Conservation (phyloP, 2,329 filamentous ascomycete genomes). For the Microascus cirrosus region DNA sequence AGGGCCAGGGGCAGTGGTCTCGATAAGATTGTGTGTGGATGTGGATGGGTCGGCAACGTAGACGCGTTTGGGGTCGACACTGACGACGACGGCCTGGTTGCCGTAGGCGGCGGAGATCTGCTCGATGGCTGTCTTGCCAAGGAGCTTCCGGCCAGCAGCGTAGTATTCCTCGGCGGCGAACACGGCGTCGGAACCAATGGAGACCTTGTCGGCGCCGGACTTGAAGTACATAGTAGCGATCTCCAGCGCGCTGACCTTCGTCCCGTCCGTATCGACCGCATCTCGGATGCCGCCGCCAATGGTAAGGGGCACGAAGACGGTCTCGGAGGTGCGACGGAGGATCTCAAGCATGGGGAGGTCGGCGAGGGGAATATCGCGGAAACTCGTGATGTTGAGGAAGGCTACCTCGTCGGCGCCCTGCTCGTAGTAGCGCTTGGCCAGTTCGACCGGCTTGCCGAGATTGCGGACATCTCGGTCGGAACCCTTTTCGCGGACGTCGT, state of each 20-base stretch:
- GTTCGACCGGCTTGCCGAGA: slow-evolving; percentile 90
- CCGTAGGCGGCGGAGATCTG: slow-evolving; percentile 90
- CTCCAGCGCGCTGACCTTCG: slow-evolving; percentile 76
- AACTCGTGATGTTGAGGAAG: slow-evolving; percentile 96
- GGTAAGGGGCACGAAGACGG: slow-evolving; percentile 91
- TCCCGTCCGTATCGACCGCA: slow-evolving; percentile 80
- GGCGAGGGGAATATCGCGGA: slow-evolving; percentile 85
- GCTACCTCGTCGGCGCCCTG: slow-evolving; percentile 95
- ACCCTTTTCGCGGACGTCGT: slow-evolving; percentile 88
- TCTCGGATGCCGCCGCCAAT: slow-evolving; percentile 94
- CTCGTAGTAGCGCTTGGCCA: slow-evolving; percentile 89
- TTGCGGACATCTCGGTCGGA: slow-evolving; percentile 63
- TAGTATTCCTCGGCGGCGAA: slow-evolving; percentile 88
- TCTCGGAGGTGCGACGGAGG: slow-evolving; percentile 71
- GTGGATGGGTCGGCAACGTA: slow-evolving; percentile 68
- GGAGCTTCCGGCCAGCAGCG: slow-evolving; percentile 53
- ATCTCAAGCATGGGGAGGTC: slow-evolving; percentile 96
- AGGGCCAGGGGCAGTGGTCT: slow-evolving; percentile 59
- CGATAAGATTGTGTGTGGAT: slow-evolving; percentile 60
- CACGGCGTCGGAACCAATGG: slow-evolving; percentile 91
- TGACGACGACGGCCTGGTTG: slow-evolving; percentile 92
- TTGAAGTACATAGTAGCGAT: slow-evolving; percentile 97
- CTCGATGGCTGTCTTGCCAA: slow-evolving; percentile 84
- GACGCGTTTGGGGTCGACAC: slow-evolving; percentile 84
- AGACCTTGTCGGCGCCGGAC: slow-evolving; percentile 93